Evolutionary conservation across 163 green algal genomes (phyloP), one percentile per base, ranked within the genome.

Genomic region (Trebouxia gelatinosa): DNA sequence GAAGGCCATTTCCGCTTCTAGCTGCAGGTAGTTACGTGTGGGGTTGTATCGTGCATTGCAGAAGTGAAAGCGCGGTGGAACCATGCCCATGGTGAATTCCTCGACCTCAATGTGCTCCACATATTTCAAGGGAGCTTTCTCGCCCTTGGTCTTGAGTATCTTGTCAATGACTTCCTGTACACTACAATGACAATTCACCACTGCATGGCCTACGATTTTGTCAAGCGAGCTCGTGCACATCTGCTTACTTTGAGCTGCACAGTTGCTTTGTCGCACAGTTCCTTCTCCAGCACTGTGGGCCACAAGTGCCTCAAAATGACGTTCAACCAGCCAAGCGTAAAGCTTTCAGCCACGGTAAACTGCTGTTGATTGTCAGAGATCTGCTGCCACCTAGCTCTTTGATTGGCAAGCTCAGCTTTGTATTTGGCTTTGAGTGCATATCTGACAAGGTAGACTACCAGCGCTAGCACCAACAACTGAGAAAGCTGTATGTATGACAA

Each of bases 1-100:
- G 37, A 83, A 77, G 39, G 43, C 74, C 71, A 80, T 80, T 23
- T 79, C 79, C 29, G 75, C 38, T 76, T 83, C 79, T 37, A 83
- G 64, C 72, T 83, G 79, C 48, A 83, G 50, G 62, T 80, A 80
- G 31, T 80, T 83, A 16, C 66, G 48, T 35, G 54, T 51, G 7
- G 79, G 68, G 37, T 51, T 78, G 71, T 78, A 83, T 48, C 79
- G 71, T 9, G 79, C 79, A 48, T 80, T 38, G 64, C 79, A 83
- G 71, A 72, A 71, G 39, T 79, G 70, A n/a, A 83, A 80, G 62
- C 72, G 71, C 3, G 79, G 79, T 16, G 79, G 68, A 6, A 80
- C 71, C 68, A 79, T 67, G 13, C 79, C 79, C 40, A 83, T 40
- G 3, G 79, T 83, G 31, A 83, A 77, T 38, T 83, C 79, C 51